Evolutionary conservation across 2,329 filamentous ascomycete genomes (phyloP).

Genomic region (Exophiala sp.): DNA sequence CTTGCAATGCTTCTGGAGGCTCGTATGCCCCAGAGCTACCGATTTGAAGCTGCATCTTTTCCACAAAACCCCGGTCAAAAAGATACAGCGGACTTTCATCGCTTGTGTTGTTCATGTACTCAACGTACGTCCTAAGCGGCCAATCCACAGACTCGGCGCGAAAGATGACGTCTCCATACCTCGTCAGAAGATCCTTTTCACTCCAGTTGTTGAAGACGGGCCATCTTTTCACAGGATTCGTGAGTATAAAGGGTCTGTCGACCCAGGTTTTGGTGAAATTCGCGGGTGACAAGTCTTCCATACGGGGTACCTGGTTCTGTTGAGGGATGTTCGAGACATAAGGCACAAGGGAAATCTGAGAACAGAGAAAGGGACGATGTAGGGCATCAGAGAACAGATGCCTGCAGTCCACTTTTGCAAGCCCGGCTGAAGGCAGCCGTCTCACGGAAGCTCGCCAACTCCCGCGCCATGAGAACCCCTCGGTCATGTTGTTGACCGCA

Average conservation of each 20-base stretch:
- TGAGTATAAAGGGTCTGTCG: slow-evolving; percentile 78
- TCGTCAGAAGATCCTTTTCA: slow-evolving; percentile 57
- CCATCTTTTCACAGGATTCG: slow-evolving; percentile 74
- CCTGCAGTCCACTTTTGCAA: slow-evolving; percentile 61
- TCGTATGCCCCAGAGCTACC: slow-evolving; percentile 58
- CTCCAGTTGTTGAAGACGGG: slow-evolving; percentile 70
- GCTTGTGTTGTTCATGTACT: slow-evolving; percentile 70
- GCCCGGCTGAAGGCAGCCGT: slow-evolving; percentile 48
- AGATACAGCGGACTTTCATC: slow-evolving; percentile 91
- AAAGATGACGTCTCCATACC: slow-evolving; percentile 64
- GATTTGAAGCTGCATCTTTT: slow-evolving; percentile 72
- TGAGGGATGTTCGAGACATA: slow-evolving; percentile 67
- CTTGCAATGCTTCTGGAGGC: slow-evolving; percentile 75
- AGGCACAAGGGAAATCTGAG: slow-evolving; percentile 61
- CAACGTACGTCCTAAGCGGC: slow-evolving; percentile 71
- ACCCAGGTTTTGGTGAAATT: slow-evolving; percentile 74
- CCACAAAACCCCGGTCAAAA: slow-evolving; percentile 79
- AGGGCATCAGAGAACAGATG: slow-evolving; percentile 84
- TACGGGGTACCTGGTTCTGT: slow-evolving; percentile 64
- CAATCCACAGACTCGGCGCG: slow-evolving; percentile 92
- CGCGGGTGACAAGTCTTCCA: slow-evolving; percentile 61
- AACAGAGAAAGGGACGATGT: slow-evolving; percentile 84
- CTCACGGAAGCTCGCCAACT: slow-evolving; percentile 80
- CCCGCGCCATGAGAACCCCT: slow-evolving; percentile 62
- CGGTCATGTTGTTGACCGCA: slow-evolving; percentile 52